These are phyloP conservation scores for Trametes maxima DNA, from an alignment of 768 basidiomycete genomes.

Conservation along the genomic window DNA sequence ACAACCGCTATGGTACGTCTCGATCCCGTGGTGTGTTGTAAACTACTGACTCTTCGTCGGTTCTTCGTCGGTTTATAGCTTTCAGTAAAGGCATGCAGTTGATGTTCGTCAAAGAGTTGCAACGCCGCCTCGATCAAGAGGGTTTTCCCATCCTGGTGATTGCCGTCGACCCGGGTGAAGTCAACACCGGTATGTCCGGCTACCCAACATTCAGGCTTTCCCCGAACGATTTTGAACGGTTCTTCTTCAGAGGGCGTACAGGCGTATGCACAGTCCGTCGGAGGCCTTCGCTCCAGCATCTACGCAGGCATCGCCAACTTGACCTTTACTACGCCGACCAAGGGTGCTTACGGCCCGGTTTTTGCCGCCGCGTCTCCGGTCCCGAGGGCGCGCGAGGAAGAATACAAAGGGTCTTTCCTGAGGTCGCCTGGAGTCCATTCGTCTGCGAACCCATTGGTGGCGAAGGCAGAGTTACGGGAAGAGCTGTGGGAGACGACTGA, in stretches of 20 bases:
- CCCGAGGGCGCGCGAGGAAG: slow-evolving; percentile 5
- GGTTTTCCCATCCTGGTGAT: slow-evolving; percentile 37
- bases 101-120: slow-evolving; percentile 30
- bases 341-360: slow-evolving; percentile 25
- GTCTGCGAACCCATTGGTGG: not conserved
- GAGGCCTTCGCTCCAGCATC: slow-evolving; percentile 15
- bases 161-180: slow-evolving; percentile 39
- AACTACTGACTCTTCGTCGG: too few species aligned
- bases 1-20: slow-evolving; percentile 17
- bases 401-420: slow-evolving; percentile 23
- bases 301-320: slow-evolving; percentile 18
- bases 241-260: slow-evolving; percentile 22
- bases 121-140: slow-evolving; percentile 30
- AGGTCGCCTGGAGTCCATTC: slow-evolving; percentile 14
- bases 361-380: slow-evolving; percentile 28
- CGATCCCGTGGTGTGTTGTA: not conserved
- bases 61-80: slow-evolving; percentile 1
- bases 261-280: slow-evolving; percentile 18
- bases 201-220: not conserved
- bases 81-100: slow-evolving; percentile 27
- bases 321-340: slow-evolving; percentile 10
- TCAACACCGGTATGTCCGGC: slow-evolving; percentile 31
- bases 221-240: not conserved
- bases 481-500: slow-evolving; percentile 32
- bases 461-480: slow-evolving; percentile 12